phyloP scores from a whole-genome alignment of 1,139 yeast genomes.

The Diutina ranongensis region DNA sequence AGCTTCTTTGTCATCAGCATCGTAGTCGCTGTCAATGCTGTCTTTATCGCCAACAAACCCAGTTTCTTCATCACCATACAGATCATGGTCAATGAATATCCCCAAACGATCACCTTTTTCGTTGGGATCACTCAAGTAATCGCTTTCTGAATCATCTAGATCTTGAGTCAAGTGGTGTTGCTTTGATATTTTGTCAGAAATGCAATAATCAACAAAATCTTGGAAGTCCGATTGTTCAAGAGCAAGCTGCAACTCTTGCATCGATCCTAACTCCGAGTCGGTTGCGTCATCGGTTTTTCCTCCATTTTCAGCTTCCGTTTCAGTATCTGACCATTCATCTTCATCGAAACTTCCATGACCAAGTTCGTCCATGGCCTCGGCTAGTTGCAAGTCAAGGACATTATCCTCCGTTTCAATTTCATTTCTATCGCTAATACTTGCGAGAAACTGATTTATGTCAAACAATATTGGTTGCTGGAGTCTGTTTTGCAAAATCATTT shows the following conservation, averaged over 20 bases:
- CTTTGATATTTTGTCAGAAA: too few relatives aligned
- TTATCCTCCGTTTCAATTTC: neutral
- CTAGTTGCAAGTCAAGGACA: neutral
- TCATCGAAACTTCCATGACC: neutral
- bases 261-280: too few relatives aligned
- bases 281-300: neutral
- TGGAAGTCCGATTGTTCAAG: slow-evolving; percentile 8
- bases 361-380: neutral
- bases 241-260: slow-evolving; percentile 8
- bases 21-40: neutral
- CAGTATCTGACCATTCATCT: slow-evolving; percentile 8
- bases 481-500: too few relatives aligned
- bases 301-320: slow-evolving; percentile 8
- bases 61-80: neutral
- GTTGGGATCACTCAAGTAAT: slow-evolving; percentile 10
- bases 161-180: too few relatives aligned
- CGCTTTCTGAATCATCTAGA: slow-evolving; percentile 8
- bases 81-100: slow-evolving; percentile 3
- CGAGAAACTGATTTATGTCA: neutral
- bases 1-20: neutral
- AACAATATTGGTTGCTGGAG: neutral
- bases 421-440: neutral
- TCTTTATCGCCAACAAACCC: neutral
- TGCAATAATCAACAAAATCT: slow-evolving; percentile 10
- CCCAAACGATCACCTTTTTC: neutral